Percentiles rank a stretch among this genome's conserved stretches.
Evolutionary conservation across 306 rosid genomes (phyloP).

Genomic region (Delonix regia): DNA sequence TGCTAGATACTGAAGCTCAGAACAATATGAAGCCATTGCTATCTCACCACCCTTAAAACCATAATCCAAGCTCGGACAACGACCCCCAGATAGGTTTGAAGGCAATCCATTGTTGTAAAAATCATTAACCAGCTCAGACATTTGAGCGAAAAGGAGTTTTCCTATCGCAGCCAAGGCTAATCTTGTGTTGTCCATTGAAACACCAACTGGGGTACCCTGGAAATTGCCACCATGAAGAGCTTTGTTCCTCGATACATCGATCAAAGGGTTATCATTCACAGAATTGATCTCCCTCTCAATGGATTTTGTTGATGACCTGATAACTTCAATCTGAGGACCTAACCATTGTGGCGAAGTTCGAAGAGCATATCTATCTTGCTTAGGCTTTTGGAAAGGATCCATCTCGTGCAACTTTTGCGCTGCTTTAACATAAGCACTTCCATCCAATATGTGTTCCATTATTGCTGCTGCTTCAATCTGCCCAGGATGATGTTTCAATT

Average conservation of each 20-base stretch:
- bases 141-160: conserved; percentile 45
- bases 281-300: conserved; percentile 57
- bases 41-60: conserved; percentile 45
- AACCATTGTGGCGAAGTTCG: conserved; percentile 60
- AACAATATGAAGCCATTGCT: conserved; percentile 50
- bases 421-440: conserved; percentile 46
- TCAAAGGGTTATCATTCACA: conserved; percentile 49
- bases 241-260: conserved; percentile 49
- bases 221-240: conserved; percentile 54
- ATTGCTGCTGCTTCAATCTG: conserved; percentile 53
- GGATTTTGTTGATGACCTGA: conserved; percentile 44
- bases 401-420: conserved; percentile 40
- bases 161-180: conserved; percentile 52
- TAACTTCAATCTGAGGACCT: conserved; percentile 57
- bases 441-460: conserved; percentile 54
- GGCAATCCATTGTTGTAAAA: conserved; percentile 51
- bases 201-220: conserved; percentile 49
- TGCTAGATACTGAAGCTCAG: conserved; percentile 48
- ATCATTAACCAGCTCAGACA: conserved; percentile 52
- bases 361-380: conserved; percentile 59
- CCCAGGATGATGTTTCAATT: conserved; percentile 52
- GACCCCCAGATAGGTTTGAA: conserved; percentile 44
- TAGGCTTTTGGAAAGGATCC: conserved; percentile 35
- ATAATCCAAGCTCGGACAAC: conserved; percentile 45
- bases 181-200: conserved; percentile 54